Conservation (phyloP, 2,329 filamentous ascomycete species). For the Fusarium proliferatum region DNA sequence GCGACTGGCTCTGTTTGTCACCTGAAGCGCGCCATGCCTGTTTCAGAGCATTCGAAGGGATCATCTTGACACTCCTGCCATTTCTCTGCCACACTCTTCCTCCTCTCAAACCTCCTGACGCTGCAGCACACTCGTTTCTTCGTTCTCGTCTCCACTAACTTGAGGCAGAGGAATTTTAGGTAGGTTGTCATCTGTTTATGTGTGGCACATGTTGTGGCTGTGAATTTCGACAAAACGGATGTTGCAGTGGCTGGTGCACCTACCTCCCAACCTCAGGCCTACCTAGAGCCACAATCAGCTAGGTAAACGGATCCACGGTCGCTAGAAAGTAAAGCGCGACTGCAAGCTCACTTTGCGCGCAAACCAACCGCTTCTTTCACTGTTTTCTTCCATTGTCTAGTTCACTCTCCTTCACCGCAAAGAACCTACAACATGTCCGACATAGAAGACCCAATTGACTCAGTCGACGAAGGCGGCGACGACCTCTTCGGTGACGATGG, state of each 20-base stretch:
- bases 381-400: not conserved
- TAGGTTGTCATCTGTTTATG: not conserved
- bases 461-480: conserved; percentile 66
- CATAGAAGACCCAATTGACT: conserved; percentile 64
- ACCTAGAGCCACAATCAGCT: conserved; percentile 13
- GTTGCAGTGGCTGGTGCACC: conserved; percentile 9
- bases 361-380: conserved; percentile 9
- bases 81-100: conserved; percentile 1
- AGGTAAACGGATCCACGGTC: conserved; percentile 5
- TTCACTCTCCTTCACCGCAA: not conserved
- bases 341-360: conserved; percentile 25
- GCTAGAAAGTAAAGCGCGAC: conserved; percentile 9
- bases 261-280: conserved; percentile 9
- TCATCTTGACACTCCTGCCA: not conserved
- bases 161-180: conserved; percentile 6
- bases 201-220: conserved; percentile 4
- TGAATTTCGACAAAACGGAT: not conserved
- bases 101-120: conserved; percentile 24
- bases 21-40: conserved; percentile 43
- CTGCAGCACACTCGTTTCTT: conserved; percentile 20
- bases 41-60: conserved; percentile 20
- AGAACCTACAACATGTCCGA: conserved; percentile 60
- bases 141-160: conserved; percentile 20
- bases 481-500: conserved; percentile 72
- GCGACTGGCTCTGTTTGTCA: conserved; percentile 34